Conservation (phyloP, 139 green algal genomes). For the Raphidocelis subcapitata region DNA sequence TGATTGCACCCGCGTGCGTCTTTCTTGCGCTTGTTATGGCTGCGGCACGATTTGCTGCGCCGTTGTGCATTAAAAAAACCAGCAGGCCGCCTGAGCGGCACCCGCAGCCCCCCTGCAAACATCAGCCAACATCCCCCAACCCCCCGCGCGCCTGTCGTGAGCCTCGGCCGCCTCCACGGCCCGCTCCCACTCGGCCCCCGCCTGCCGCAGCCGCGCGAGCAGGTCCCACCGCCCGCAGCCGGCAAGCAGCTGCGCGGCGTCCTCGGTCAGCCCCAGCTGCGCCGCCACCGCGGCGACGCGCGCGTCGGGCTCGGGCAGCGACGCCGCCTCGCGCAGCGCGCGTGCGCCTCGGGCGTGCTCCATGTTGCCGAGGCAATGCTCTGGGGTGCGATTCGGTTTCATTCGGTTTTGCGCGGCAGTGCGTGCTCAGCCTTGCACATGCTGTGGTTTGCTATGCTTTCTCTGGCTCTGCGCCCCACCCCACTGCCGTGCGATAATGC, state of each 20-base stretch:
- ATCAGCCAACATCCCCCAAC: no score
- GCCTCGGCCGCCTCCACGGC: constrained; percentile 69
- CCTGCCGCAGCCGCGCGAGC: constrained; percentile 64
- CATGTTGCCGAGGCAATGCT: constrained; percentile 83
- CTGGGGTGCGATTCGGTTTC: constrained; percentile 32
- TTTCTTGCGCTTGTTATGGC: no score
- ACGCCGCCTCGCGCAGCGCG: constrained; percentile 52
- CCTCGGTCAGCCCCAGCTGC: constrained; percentile 70
- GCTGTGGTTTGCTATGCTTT: background rate
- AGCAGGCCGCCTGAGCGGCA: no score
- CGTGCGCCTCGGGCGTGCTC: constrained; percentile 54
- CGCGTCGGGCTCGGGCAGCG: constrained; percentile 64
- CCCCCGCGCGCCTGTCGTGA: constrained; percentile 40
- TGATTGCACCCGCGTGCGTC: no score
- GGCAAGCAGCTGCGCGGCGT: constrained; percentile 53
- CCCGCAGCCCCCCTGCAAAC: no score
- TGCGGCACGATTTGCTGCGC: no score
- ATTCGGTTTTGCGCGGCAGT: no score
- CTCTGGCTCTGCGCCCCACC: background rate
- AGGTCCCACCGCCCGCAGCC: constrained; percentile 58
- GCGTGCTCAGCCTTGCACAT: no score
- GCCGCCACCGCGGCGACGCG: constrained; percentile 66
- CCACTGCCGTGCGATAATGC: background rate
- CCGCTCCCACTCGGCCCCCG: constrained; percentile 69
- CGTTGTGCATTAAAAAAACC: no score